Conservation (phyloP, 2,329 filamentous ascomycete species). For the Macrophomina tecta region DNA sequence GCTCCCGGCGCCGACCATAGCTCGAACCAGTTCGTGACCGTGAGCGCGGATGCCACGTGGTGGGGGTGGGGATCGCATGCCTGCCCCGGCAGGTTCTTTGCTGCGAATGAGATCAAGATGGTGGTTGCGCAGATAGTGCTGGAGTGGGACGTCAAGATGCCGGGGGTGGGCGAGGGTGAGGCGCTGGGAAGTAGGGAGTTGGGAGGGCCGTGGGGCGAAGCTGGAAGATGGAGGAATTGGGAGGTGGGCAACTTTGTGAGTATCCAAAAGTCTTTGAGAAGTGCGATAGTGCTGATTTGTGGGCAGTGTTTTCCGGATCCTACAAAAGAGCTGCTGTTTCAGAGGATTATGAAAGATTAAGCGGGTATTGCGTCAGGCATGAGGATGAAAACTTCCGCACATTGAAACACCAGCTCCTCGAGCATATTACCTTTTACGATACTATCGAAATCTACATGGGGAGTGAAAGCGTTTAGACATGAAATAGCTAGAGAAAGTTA, state of each 20-base stretch:
- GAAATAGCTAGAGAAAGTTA: too few relatives aligned
- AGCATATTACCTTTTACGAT: too few relatives aligned
- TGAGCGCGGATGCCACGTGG: slow-evolving; percentile 18
- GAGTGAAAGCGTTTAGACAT: too few relatives aligned
- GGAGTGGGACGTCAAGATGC: slow-evolving; percentile 11
- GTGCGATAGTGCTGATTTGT: neutral
- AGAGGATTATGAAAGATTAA: neutral
- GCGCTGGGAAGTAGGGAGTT: slow-evolving; percentile 30
- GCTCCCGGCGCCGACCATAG: slow-evolving; percentile 34
- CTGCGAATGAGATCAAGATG: slow-evolving; percentile 43
- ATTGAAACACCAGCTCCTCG: too few relatives aligned
- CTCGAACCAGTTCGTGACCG: slow-evolving; percentile 25
- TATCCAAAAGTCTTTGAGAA: neutral
- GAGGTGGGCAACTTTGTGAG: slow-evolving; percentile 22
- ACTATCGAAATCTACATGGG: too few relatives aligned
- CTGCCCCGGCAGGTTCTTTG: slow-evolving; percentile 44
- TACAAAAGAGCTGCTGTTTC: slow-evolving; percentile 25
- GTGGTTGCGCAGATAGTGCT: slow-evolving; percentile 31
- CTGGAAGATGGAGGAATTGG: slow-evolving; percentile 31
- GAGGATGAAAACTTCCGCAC: too few relatives aligned
- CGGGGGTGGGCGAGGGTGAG: neutral
- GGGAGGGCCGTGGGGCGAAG: neutral
- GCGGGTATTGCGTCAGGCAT: too few relatives aligned
- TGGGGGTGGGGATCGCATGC: slow-evolving; percentile 42
- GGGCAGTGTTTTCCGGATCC: slow-evolving; percentile 22